Percentiles rank a stretch among this genome's conserved stretches.
These are phyloP conservation scores for Debaryomyces nepalensis DNA, from an alignment of 1,139 yeast species.

Conservation along the genomic window DNA sequence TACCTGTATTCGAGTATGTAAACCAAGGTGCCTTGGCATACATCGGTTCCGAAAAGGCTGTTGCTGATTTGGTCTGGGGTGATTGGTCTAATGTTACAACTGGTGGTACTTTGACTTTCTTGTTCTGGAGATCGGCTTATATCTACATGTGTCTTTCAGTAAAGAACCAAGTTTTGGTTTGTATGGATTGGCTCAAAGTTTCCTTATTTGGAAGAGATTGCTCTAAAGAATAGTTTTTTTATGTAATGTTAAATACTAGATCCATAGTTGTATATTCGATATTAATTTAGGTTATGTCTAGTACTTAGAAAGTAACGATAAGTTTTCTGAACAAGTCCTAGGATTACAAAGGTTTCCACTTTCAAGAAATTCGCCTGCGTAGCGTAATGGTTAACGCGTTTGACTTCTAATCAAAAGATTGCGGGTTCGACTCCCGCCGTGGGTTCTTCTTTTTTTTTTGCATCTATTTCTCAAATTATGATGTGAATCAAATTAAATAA, in stretches of 20 bases:
- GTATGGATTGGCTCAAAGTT: slow-evolving; percentile 87
- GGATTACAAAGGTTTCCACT: neutral
- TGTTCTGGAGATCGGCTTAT: slow-evolving; percentile 95
- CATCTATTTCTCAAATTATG: neutral
- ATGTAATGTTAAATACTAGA: neutral
- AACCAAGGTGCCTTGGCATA: slow-evolving; percentile 80
- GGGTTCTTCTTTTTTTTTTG: slow-evolving; percentile 22
- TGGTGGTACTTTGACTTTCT: slow-evolving; percentile 85
- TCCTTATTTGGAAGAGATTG: slow-evolving; percentile 88
- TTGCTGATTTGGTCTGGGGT: slow-evolving; percentile 90
- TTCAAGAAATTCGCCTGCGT: slow-evolving; percentile 25
- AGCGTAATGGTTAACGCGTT: slow-evolving; percentile 39
- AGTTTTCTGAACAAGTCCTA: too few species aligned
- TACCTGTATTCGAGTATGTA: slow-evolving; percentile 64
- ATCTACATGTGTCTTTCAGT: slow-evolving; percentile 90
- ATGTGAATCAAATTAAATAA: too few species aligned
- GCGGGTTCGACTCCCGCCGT: slow-evolving; percentile 42
- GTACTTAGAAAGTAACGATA: too few species aligned
- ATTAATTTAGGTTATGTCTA: too few species aligned
- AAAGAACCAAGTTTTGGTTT: slow-evolving; percentile 83
- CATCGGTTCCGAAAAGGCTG: slow-evolving; percentile 90
- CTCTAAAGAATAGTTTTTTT: slow-evolving; percentile 51
- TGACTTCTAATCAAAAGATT: slow-evolving; percentile 40
- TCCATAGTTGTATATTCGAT: neutral
- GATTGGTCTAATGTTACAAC: slow-evolving; percentile 80